Percentiles rank a stretch among this genome's conserved stretches.
These are phyloP conservation scores for Pseudonitzschia pungens DNA, from an alignment of 108 stramenopile species.

Conservation along the genomic window DNA sequence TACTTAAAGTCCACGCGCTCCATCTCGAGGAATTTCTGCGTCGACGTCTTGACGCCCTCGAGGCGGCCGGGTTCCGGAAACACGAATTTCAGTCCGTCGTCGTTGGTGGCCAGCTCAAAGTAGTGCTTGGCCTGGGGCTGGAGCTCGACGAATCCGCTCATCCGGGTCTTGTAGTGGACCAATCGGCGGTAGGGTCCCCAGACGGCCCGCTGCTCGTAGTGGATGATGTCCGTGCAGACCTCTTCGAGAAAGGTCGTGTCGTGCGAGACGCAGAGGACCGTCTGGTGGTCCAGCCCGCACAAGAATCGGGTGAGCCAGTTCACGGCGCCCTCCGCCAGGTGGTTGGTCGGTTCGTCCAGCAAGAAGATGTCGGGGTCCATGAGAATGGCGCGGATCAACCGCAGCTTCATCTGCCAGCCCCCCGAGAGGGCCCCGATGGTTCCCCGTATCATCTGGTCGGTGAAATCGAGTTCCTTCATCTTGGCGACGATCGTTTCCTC, in stretches of 20 bases:
- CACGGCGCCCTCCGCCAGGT: constrained; percentile 82
- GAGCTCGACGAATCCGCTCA: constrained; percentile 88
- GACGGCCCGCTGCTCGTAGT: constrained; percentile 87
- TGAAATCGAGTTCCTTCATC: constrained; percentile 81
- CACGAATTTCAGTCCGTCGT: constrained; percentile 72
- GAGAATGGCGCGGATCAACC: constrained; percentile 76
- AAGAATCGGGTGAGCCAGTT: constrained; percentile 90
- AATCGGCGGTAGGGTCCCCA: constrained; percentile 92
- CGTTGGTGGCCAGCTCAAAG: constrained; percentile 89
- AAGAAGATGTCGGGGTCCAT: constrained; percentile 92
- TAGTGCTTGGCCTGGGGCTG: constrained; percentile 96
- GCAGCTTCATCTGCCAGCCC: constrained; percentile 98
- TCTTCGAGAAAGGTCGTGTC: constrained; percentile 93
- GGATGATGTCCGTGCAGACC: constrained; percentile 92
- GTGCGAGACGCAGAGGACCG: constrained; percentile 90
- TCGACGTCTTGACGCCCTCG: constrained; percentile 94
- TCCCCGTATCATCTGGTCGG: constrained; percentile 82
- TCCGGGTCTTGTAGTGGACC: constrained; percentile 89
- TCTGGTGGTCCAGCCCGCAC: constrained; percentile 70
- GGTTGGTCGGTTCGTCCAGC: constrained; percentile 91
- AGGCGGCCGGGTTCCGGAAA: constrained; percentile 91
- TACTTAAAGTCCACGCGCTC: constrained; percentile 87
- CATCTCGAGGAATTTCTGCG: constrained; percentile 95
- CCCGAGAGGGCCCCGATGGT: constrained; percentile 93
- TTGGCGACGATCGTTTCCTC: constrained; percentile 79